Evolutionary conservation across 2,329 filamentous ascomycete genomes (phyloP), one percentile per base, ranked within the genome.

Genomic region (Aspergillus sp.): DNA sequence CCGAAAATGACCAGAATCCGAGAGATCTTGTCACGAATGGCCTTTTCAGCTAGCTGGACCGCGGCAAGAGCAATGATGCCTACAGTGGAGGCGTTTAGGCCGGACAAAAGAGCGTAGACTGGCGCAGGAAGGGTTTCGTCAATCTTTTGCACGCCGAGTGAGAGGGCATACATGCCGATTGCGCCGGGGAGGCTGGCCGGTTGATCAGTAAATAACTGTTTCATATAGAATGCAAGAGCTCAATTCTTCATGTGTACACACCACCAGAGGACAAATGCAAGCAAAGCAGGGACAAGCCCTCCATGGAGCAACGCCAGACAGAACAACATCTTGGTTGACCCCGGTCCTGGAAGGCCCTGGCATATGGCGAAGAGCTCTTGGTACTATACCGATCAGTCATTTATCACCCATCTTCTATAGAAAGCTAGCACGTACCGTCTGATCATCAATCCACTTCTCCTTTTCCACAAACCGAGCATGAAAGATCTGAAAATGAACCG

Each of bases 51-150:
- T 0, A 92, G 79, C 69, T 90, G 78, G 0, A 90, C 85, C 0
- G 87, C 89, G 1, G 90, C 88, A 0, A 91, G 76, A 0, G 88
- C 86, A 57, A 92, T 86, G 29, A 92, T 84, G 0, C 90, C 90
- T 0, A 92, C 89, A 0, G 87, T 90, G 0, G 88, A 84, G 0
- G 88, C 84, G 67, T 92, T 92, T 5, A 92, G 79, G 0, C 90
- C 90, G 0, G 87, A 90, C 0, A 92, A 78, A 0, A 92, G 78
- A 0, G 88, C 88, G 66, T 91, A 92, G 0, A 85, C 88, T 0
- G 84, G 80, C 0, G 75, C 69, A 0, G 89, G 89, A 0, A 92
- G 80, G 0, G 78, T 78, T 1, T 85, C 80, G 2, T 78, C 77
- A 26, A 92, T 84, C 36, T 77, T 82, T 36, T 84, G 82, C 2